Percentiles rank a stretch among this genome's conserved stretches.
Conservation (phyloP, 1,139 yeast genomes). For the Pichia sp. region DNA sequence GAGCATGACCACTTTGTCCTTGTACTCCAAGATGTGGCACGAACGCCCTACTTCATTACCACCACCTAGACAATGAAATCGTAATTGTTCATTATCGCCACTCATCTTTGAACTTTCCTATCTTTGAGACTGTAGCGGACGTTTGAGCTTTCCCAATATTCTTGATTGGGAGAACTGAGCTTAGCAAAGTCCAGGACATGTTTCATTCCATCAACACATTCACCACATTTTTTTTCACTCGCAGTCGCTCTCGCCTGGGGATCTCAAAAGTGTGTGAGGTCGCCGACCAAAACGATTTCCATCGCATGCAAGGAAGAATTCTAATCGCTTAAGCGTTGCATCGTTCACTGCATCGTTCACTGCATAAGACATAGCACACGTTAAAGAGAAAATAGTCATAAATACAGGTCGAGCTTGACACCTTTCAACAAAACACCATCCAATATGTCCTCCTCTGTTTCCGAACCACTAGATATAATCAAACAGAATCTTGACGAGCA, state of each 20-base stretch:
- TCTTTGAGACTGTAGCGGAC: too few species aligned
- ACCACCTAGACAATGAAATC: conserved; percentile 97
- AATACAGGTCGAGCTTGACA: not conserved
- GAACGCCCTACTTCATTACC: conserved; percentile 97
- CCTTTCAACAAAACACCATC: not conserved
- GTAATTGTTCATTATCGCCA: conserved; percentile 19
- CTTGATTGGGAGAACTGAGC: not conserved
- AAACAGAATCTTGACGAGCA: conserved; percentile 83
- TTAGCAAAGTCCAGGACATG: not conserved
- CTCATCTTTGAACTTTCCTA: conserved; percentile 5
- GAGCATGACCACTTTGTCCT: conserved; percentile 93
- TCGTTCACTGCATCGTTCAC: too few species aligned
- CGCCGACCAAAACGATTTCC: not conserved
- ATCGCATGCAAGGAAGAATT: too few species aligned
- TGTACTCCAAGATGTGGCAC: conserved; percentile 87
- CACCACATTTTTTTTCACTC: not conserved
- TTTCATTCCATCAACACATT: not conserved
- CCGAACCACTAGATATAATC: conserved; percentile 83
- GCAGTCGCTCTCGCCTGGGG: not conserved
- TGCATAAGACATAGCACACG: not conserved
- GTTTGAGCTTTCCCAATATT: not conserved
- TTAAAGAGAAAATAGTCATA: too few species aligned
- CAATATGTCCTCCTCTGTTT: conserved; percentile 21
- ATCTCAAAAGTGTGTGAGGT: not conserved
- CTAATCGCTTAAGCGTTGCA: too few species aligned